Conservation (phyloP, 2,329 filamentous ascomycete genomes). For the Penicillium sp. region DNA sequence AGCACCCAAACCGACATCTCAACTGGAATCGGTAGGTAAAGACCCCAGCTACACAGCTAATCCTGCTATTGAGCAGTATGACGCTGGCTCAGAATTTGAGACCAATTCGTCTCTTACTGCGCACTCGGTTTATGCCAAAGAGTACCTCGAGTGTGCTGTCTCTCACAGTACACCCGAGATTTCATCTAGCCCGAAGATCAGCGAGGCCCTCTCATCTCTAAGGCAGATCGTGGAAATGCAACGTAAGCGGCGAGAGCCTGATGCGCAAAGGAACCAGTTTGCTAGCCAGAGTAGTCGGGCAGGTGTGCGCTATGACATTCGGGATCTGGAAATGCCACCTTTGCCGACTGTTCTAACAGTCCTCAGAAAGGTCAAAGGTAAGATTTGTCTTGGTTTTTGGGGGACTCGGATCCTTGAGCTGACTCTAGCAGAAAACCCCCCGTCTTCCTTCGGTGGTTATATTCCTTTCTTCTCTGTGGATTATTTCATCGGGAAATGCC, state of each 20-base stretch:
- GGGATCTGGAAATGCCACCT: constrained; percentile 38
- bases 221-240: constrained; percentile 42
- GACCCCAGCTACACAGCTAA: constrained; percentile 20
- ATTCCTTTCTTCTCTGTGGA: constrained; percentile 36
- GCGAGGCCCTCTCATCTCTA: constrained; percentile 37
- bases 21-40: constrained; percentile 6
- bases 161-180: constrained; percentile 35
- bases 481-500: constrained; percentile 40
- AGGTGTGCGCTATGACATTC: constrained; percentile 29
- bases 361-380: constrained; percentile 37
- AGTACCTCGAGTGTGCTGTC: constrained; percentile 43
- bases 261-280: constrained; percentile 29
- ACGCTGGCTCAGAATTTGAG: constrained; percentile 41
- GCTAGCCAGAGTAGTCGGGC: constrained; percentile 22
- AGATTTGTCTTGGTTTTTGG: neutral
- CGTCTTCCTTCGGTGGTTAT: constrained; percentile 26
- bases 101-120: constrained; percentile 50
- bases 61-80: constrained; percentile 28
- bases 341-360: constrained; percentile 33
- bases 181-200: constrained; percentile 39
- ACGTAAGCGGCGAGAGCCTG: constrained; percentile 25
- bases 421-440: constrained; percentile 21
- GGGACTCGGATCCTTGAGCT: neutral
- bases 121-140: constrained; percentile 49
- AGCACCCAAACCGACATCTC: constrained; percentile 1